phyloP scores from a whole-genome alignment of 768 basidiomycete genomes.

The Postia placenta region DNA sequence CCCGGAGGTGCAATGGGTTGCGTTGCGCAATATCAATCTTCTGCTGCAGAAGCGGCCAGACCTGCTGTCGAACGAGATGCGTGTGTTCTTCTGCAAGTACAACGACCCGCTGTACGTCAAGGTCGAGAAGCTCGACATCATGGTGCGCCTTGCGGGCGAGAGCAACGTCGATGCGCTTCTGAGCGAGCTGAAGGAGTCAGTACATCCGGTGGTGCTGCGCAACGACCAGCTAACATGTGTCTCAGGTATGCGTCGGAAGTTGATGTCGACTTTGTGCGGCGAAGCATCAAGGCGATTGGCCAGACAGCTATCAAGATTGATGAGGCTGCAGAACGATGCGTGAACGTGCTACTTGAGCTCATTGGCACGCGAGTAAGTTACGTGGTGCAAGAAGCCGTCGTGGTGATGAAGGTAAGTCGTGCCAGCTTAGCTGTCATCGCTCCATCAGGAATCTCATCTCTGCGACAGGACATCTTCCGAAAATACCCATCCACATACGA shows the following conservation, averaged over 20 bases:
- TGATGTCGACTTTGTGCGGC: conserved; percentile 96
- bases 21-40: conserved; percentile 92
- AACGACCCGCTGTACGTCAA: conserved; percentile 99
- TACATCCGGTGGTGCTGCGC: conserved; percentile 10
- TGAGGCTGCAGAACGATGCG: conserved; percentile 86
- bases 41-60: conserved; percentile 91
- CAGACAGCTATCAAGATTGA: conserved; percentile 97
- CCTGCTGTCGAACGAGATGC: conserved; percentile 91
- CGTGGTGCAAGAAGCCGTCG: conserved; percentile 96
- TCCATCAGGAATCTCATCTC: neutral
- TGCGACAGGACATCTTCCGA: conserved; percentile 89
- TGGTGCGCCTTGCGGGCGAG: conserved; percentile 89
- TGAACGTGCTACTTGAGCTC: conserved; percentile 88
- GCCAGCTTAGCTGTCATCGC: neutral
- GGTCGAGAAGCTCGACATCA: conserved; percentile 96
- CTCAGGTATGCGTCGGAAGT: conserved; percentile 91
- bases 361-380: conserved; percentile 93
- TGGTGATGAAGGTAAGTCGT: conserved; percentile 87
- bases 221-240: neutral
- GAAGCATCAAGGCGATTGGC: conserved; percentile 92
- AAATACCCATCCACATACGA: conserved; percentile 97
- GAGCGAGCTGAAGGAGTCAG: conserved; percentile 93
- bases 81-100: conserved; percentile 99
- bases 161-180: conserved; percentile 91
- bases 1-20: conserved; percentile 98